Evolutionary conservation across 2,329 filamentous ascomycete genomes (phyloP), one percentile per base, ranked within the genome.

Genomic region (Amesomyces nigricolor): DNA sequence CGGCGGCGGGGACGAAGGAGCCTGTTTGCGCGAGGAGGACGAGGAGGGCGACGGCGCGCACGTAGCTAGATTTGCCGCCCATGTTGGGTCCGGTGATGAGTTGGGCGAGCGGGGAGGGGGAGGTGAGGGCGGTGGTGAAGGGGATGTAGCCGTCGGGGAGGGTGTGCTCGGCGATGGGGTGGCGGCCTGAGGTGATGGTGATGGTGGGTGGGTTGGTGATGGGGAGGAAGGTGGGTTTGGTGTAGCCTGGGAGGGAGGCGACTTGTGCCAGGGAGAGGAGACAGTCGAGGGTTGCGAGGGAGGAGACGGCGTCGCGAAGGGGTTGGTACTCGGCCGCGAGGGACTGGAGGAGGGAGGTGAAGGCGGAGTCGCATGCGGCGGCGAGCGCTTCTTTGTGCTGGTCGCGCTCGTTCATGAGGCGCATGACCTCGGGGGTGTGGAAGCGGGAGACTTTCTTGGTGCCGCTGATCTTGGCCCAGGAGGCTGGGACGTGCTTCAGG

Each of bases 61-160:
- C 92, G 70, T 96, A 99, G 56, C 88, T 94, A n/a, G 90, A 96
- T 69, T 99, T 99, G 54, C 94, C 94, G 65, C 94, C 94, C 94
- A 99, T 99, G 74, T 99, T 99, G 30, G 94, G 94, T 0, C 94
- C 94, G 0, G 94, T 99, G 65, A 99, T 86, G 54, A 97, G 85
- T 63, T 96, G 82, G 2, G 90, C 89, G 5, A 88, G 80, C 0
- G 83, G 81, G 0, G 76, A 68, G 1, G 83, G 79, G 3, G 83
- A 80, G n/a, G 82, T 79, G 46, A 97, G 81, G 2, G 81, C 74
- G 10, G 90, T 87, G 65, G 87, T 83, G 71, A 99, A 99, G 46
- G 94, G 92, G 56, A 99, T 95, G 71, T 97, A 99, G 50, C 83
- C 79, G 62, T 88, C 83, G 4, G 92, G 80, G 5, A 97, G 80